Percentiles rank a stretch among this genome's conserved stretches.
Evolutionary conservation across 306 rosid genomes (phyloP).

Genomic region (Crataegus laevigata): DNA sequence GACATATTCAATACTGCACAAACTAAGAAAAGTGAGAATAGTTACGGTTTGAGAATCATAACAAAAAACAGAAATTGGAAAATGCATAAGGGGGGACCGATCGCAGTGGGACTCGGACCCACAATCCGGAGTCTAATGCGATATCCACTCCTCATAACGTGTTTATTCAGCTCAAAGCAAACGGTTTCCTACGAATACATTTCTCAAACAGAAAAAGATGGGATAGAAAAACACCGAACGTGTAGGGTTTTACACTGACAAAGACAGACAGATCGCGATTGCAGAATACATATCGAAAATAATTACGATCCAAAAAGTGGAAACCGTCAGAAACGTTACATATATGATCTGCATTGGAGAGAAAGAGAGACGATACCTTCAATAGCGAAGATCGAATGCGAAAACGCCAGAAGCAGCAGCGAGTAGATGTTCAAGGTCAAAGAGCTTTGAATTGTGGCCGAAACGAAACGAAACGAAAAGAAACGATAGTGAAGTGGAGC

Average conservation of each 20-base stretch:
- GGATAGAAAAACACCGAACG: neutral
- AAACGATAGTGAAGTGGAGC: neutral
- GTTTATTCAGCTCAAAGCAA: neutral
- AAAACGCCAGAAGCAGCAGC: neutral
- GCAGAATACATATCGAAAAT: neutral
- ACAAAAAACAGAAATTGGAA: neutral
- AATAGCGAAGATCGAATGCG: slow-evolving; percentile 1
- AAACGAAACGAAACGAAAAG: neutral
- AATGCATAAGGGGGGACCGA: slow-evolving; percentile 5
- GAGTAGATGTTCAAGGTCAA: slow-evolving; percentile 5
- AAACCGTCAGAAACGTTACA: neutral
- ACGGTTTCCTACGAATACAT: too few relatives aligned
- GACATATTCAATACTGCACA: too few relatives aligned
- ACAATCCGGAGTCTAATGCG: slow-evolving; percentile 99
- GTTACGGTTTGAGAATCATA: too few relatives aligned
- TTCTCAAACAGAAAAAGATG: neutral
- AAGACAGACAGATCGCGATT: neutral
- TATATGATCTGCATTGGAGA: neutral
- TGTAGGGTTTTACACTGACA: neutral
- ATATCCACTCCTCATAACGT: slow-evolving; percentile 72
- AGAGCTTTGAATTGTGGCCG: neutral
- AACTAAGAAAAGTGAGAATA: too few relatives aligned
- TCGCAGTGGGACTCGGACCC: slow-evolving; percentile 99
- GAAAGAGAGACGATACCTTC: slow-evolving; percentile 7
- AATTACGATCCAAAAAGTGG: neutral